A percentile compares a stretch with the other conserved stretches of the same genome.
Evolutionary conservation across 2,329 filamentous ascomycete species (phyloP).

Genomic region (Aspergillus udagawae): DNA sequence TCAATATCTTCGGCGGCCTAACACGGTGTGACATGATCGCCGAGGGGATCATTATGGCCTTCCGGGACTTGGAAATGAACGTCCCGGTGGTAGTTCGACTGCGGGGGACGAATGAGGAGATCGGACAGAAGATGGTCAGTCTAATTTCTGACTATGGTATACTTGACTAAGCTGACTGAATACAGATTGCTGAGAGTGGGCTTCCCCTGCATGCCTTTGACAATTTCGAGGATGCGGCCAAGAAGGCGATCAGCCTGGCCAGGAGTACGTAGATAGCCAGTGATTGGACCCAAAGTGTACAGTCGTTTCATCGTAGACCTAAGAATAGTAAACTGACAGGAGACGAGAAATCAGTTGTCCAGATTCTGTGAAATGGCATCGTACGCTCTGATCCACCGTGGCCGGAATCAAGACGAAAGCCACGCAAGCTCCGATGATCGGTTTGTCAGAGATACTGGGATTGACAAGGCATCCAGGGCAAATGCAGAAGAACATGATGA

Average conservation of each 20-base stretch:
- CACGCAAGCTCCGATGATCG: neutral
- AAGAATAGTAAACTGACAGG: neutral
- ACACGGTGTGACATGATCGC: constrained; percentile 81
- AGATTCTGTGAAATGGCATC: neutral
- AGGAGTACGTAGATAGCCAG: neutral
- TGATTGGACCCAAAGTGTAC: too few relatives aligned
- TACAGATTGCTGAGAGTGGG: constrained; percentile 61
- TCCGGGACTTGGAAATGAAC: constrained; percentile 62
- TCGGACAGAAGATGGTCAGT: constrained; percentile 61
- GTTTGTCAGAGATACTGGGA: neutral
- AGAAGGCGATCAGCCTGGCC: constrained; percentile 61
- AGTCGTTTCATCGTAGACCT: neutral
- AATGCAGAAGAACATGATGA: neutral
- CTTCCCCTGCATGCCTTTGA: constrained; percentile 68
- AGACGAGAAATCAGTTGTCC: neutral
- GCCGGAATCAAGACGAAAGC: neutral
- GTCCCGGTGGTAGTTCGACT: constrained; percentile 74
- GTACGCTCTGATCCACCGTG: neutral
- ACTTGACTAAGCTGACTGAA: constrained; percentile 7
- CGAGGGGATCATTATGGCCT: constrained; percentile 67
- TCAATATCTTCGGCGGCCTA: constrained; percentile 68
- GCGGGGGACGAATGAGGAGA: constrained; percentile 68
- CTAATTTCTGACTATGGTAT: neutral
- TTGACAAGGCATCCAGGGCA: neutral
- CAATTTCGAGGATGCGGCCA: constrained; percentile 68